A percentile compares a stretch with the other conserved stretches of the same genome.
Evolutionary conservation across 192 early-diverging fungal species (phyloP).

Genomic region (Globomyces pollinis-pini): DNA sequence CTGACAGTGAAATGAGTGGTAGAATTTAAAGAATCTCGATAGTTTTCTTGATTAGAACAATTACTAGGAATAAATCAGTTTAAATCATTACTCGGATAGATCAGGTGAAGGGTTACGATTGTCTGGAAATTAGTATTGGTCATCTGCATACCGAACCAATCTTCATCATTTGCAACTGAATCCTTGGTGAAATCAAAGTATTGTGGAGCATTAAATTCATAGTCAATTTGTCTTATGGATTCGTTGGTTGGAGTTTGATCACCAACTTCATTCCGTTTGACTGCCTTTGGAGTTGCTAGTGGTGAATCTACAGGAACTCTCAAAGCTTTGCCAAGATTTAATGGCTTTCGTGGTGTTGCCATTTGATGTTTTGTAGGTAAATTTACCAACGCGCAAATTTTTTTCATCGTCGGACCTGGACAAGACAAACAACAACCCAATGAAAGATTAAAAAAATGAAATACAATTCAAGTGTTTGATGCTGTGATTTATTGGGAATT

Average conservation of each 20-base stretch:
- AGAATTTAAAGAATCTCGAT: not conserved
- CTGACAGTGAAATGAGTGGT: conserved; percentile 1
- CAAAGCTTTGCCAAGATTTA: no score
- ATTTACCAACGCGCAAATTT: no score
- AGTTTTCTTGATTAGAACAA: not conserved
- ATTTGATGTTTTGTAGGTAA: no score
- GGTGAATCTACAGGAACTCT: no score
- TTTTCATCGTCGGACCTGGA: no score
- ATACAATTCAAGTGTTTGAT: no score
- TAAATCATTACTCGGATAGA: not conserved
- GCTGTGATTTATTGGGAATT: no score
- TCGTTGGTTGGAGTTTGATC: not conserved
- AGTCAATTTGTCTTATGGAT: not conserved
- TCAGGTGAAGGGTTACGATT: conserved; percentile 4
- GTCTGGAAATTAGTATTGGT: not conserved
- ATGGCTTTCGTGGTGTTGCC: no score
- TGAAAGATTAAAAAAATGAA: no score
- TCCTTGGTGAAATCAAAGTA: conserved; percentile 32
- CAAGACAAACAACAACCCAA: no score
- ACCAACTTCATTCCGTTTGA: not conserved
- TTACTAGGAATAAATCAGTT: conserved; percentile 12
- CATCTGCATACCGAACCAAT: conserved; percentile 36
- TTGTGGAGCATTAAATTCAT: conserved; percentile 37
- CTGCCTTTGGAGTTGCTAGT: not conserved
- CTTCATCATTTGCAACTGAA: conserved; percentile 15